Conservation (phyloP, 148 eudicot genomes). For the Cornus kousa region DNA sequence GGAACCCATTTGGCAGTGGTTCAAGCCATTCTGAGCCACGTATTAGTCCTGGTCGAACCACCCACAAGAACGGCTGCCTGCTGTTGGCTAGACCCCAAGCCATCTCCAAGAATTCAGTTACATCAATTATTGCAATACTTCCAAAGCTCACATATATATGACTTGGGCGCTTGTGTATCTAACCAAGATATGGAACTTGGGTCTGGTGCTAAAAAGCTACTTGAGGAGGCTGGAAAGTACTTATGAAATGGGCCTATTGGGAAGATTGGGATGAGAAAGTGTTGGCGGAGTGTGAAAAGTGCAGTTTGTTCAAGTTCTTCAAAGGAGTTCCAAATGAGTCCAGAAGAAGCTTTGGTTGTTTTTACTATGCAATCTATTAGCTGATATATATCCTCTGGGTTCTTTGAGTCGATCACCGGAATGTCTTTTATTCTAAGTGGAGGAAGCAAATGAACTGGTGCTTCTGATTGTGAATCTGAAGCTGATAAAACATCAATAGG, state of each 20-base stretch:
- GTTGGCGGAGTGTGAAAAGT: conserved; percentile 14
- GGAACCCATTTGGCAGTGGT: conserved; percentile 35
- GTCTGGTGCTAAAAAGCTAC: conserved; percentile 33
- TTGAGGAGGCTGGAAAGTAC: conserved; percentile 21
- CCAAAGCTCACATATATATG: conserved; percentile 64
- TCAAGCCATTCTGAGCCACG: conserved; percentile 27
- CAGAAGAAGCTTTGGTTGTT: conserved; percentile 34
- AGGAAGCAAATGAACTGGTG: conserved; percentile 29
- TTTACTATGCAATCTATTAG: conserved; percentile 15
- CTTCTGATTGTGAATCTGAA: conserved; percentile 25
- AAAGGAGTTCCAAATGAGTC: conserved; percentile 54
- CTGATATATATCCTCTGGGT: conserved; percentile 4
- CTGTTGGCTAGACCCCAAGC: conserved; percentile 51
- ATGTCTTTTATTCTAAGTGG: conserved; percentile 46
- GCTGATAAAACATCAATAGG: no score
- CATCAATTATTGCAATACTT: conserved; percentile 31
- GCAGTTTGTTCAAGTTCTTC: conserved; percentile 40
- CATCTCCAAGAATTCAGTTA: conserved; percentile 36
- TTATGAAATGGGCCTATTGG: conserved; percentile 50
- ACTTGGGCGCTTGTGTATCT: conserved; percentile 36
- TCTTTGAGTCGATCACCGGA: conserved; percentile 13
- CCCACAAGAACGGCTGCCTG: conserved; percentile 62
- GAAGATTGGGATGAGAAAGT: conserved; percentile 28
- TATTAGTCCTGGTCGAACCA: conserved; percentile 40
- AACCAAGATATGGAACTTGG: conserved; percentile 48